Base-by-base conservation (phyloP, 805 yeast genomes). In the Sugiyamaella boreocaroliniensis region DNA sequence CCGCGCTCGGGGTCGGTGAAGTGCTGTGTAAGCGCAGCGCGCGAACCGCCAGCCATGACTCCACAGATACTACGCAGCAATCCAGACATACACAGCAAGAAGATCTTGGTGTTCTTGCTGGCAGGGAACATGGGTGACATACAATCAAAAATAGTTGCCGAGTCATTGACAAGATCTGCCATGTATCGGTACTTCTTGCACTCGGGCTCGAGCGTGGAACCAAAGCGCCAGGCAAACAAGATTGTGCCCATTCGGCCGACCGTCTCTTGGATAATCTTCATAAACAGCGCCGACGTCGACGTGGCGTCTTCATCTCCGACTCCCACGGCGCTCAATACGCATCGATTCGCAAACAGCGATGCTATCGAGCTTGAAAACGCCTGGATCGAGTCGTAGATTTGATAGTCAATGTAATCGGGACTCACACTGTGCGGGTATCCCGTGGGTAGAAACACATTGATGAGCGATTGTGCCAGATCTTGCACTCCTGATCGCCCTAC, bases 1-100 rank as follows among this genome's bases (percentile, higher is more conserved):
- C 72, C 72, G 40, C 52, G 52, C 34, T 52, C 57, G 12, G 69
- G 62, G 50, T 65, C 64, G 11, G 72, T 68, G 52, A 68, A 68
- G 50, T 68, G 72, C 57, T 59, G 69, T 2, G 72, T 67, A 44
- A 68, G 59, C 1, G 72, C 72, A 15, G 72, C 71, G 8, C 68
- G 51, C 6, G 69, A 64, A 11, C 72, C 71, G 20, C 66, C 66
- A 11, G 71, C 72, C 67, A 68, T 62, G 29, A 68, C 72, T 2
- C 69, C 68, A 47, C 72, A 68, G 16, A 69, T 56, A 18, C 68
- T 60, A 29, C 68, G 49, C 46, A 68, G 53, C 22, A 67, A 49
- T 4, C 71, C 72, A 4, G 71, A 65, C 54, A 56, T 52, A 55
- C 70, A 66, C 43, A 68, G 56, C 51, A 65, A 41, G 15, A 59